Evolutionary conservation across 768 basidiomycete species (phyloP).

Genomic region (Pluteus cervinus): DNA sequence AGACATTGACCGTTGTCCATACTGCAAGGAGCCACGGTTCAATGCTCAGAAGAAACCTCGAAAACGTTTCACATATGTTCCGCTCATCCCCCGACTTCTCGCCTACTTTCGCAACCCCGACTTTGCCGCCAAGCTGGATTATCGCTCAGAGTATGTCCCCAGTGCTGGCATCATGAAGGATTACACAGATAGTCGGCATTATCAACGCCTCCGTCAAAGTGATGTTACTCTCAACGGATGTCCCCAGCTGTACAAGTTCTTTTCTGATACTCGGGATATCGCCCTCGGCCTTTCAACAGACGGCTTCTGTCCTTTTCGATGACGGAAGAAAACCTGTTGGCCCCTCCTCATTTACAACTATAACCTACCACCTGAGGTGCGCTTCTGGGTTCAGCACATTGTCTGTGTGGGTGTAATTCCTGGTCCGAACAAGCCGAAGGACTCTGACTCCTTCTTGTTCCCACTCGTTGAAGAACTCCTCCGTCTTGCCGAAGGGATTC

Average conservation of each 20-base stretch:
- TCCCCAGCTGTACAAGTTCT: conserved; percentile 18
- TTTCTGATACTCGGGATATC: conserved; percentile 28
- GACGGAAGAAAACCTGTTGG: conserved; percentile 21
- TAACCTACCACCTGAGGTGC: conserved; percentile 34
- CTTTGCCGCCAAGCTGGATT: conserved; percentile 12
- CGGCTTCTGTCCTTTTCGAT: conserved; percentile 28
- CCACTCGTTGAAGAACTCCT: conserved; percentile 29
- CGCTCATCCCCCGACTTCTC: conserved; percentile 23
- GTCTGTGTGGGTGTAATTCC: conserved; percentile 35
- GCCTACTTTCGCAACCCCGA: conserved; percentile 12
- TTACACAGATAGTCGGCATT: conserved; percentile 26
- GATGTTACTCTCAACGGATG: conserved; percentile 19
- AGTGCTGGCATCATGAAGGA: conserved; percentile 17
- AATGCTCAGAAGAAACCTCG: conserved; percentile 12
- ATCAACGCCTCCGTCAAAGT: conserved; percentile 14
- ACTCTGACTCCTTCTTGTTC: conserved; percentile 30
- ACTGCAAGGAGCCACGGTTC: conserved; percentile 19
- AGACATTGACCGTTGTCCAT: conserved; percentile 16
- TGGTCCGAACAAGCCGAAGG: conserved; percentile 31
- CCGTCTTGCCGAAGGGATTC: conserved; percentile 18
- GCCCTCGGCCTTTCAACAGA: conserved; percentile 33
- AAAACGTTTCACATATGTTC: conserved; percentile 22
- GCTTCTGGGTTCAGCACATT: conserved; percentile 22
- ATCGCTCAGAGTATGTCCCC: conserved; percentile 14
- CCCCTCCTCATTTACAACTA: conserved; percentile 35